Evolutionary conservation across 305 asterid species (phyloP).

Genomic region (Fraxinus platypoda): DNA sequence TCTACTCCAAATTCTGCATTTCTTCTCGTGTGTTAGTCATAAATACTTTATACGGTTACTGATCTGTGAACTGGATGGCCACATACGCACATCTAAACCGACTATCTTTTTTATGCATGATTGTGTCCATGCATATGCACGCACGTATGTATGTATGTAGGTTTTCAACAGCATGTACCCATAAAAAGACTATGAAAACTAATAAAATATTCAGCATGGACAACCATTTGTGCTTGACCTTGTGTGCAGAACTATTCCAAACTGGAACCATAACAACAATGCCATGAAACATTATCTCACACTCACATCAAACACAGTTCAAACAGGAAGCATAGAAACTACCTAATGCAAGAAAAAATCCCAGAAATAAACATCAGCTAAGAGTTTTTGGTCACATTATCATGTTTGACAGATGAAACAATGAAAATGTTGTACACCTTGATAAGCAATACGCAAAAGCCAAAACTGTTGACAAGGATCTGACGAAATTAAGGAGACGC

Average conservation of each 20-base stretch:
- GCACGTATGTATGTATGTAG: neutral
- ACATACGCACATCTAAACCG: neutral
- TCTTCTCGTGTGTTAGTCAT: neutral
- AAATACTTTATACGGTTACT: neutral
- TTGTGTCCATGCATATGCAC: neutral
- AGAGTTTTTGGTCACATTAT: neutral
- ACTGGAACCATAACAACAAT: neutral
- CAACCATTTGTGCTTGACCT: neutral
- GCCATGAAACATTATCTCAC: neutral
- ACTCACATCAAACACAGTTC: conserved; percentile 10
- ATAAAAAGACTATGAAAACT: neutral
- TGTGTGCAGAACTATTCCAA: neutral
- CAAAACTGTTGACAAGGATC: conserved; percentile 82
- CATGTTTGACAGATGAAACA: neutral
- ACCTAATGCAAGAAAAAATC: conserved; percentile 10
- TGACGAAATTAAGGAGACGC: conserved; percentile 75
- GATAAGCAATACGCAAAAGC: conserved; percentile 84
- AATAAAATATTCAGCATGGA: conserved; percentile 9
- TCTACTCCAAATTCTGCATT: neutral
- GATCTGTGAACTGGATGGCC: neutral
- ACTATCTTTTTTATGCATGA: neutral
- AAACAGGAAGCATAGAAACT: conserved; percentile 8
- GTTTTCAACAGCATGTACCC: neutral
- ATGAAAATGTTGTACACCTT: conserved; percentile 42
- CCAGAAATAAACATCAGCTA: neutral